A percentile compares a stretch with the other conserved stretches of the same genome.
Evolutionary conservation across 192 early-diverging fungal species (phyloP).

Genomic region (Coemansia sp.): DNA sequence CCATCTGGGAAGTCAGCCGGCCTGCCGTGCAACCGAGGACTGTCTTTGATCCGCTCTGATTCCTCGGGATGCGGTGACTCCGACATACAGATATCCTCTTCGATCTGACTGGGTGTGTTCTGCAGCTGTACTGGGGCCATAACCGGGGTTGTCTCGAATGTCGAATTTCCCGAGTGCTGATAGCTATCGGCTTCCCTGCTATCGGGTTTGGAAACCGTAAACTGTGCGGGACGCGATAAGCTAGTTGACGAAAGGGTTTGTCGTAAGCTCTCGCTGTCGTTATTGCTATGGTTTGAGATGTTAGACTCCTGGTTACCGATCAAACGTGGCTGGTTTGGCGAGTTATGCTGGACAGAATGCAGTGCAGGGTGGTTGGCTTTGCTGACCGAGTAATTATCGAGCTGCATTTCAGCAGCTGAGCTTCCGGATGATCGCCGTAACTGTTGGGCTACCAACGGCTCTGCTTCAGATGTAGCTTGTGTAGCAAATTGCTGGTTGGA

Average conservation of each 20-base stretch:
- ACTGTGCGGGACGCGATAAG: constrained; percentile 38
- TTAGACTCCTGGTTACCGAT: not conserved
- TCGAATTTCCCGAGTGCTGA: no score
- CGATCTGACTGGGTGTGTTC: constrained; percentile 14
- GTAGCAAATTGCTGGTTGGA: not conserved
- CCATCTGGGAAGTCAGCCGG: not conserved
- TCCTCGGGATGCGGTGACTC: constrained; percentile 37
- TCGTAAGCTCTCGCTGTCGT: constrained; percentile 14
- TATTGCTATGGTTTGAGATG: not conserved
- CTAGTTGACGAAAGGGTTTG: constrained; percentile 23
- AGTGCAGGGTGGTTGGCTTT: not conserved
- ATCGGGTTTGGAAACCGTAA: constrained; percentile 27
- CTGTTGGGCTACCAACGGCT: not conserved
- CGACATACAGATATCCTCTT: constrained; percentile 51
- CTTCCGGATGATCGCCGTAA: constrained; percentile 6
- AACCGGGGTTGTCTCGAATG: no score
- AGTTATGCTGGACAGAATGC: not conserved
- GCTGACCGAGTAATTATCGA: constrained; percentile 12
- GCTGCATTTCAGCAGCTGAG: constrained; percentile 17
- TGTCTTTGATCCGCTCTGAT: constrained; percentile 5
- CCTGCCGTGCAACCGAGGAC: not conserved
- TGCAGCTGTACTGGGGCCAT: not conserved
- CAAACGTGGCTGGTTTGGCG: not conserved
- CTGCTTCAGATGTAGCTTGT: no score
- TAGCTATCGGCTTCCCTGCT: no score